These are phyloP conservation scores for Didymella lethalis DNA, from an alignment of 2,329 filamentous ascomycete genomes.

Conservation along the genomic window DNA sequence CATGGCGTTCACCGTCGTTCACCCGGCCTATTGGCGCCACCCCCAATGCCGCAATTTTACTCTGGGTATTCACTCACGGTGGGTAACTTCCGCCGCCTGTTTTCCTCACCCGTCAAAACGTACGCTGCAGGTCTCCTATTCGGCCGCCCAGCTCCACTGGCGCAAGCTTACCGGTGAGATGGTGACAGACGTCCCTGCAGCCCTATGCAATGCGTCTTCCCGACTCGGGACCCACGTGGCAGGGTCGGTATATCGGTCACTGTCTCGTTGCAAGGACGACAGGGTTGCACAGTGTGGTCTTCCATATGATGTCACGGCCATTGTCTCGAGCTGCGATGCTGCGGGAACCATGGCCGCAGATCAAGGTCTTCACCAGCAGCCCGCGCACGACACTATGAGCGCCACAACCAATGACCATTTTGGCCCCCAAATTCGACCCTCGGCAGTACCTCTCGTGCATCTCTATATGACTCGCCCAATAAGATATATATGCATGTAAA, in stretches of 20 bases:
- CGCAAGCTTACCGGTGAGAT: conserved; percentile 14
- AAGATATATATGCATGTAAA: conserved; percentile 3
- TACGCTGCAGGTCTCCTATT: conserved; percentile 4
- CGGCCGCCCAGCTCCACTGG: conserved; percentile 11
- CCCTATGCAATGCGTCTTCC: conserved; percentile 21
- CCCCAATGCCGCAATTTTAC: not conserved
- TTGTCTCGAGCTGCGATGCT: not conserved
- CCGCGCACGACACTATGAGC: not conserved
- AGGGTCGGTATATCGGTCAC: conserved; percentile 10
- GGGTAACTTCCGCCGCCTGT: not conserved
- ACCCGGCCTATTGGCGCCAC: not conserved
- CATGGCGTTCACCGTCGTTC: conserved; percentile 9
- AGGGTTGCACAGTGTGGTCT: not conserved
- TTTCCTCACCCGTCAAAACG: not conserved
- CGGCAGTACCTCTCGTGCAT: not conserved
- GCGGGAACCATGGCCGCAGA: not conserved
- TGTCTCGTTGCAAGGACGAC: not conserved
- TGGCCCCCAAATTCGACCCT: conserved; percentile 4
- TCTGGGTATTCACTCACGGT: not conserved
- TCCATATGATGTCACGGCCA: conserved; percentile 3
- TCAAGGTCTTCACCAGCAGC: conserved; percentile 1
- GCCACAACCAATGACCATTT: not conserved
- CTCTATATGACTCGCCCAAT: not conserved
- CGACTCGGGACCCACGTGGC: conserved; percentile 16
- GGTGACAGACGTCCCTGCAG: conserved; percentile 10